Base-by-base conservation (phyloP, 352 stramenopile genomes). In the Peronospora destructor region DNA sequence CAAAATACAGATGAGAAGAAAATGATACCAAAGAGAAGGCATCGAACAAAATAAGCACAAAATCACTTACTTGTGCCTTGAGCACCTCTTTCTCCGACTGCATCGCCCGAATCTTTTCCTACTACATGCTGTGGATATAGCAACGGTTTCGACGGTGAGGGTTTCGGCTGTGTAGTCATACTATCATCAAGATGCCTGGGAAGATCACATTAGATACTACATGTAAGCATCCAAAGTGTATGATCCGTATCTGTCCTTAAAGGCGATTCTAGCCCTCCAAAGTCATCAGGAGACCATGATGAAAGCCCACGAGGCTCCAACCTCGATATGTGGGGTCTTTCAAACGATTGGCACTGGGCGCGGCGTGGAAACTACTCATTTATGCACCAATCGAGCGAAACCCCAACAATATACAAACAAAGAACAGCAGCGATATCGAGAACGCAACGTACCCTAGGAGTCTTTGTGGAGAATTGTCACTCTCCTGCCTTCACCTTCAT, bases 231-330 rank as follows among this genome's bases (percentile, higher is more conserved):
- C 23, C 37, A 40, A n/a, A 34, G 26, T 91, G 76, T 91, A 61
- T 69, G 53, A 86, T 85, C 78, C 78, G 81, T 92, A 92, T 90
- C 81, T 92, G 81, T 92, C 81, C 78, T 92, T 84, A 60, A 65
- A 66, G 56, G 76, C 65, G 85, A 85, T 91, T 87, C 81, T 91
- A 87, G 56, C 57, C 74, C 66, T 61, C 43, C 61, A 84, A 91
- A 86, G 77, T 91, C 81, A 91, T 89, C 81, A 91, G 76, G 47
- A 88, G 74, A 87, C 74, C 64, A 48, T 50, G 35, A 45, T 23
- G 34, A 36, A 44, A 49, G 36, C 26, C 19, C 12, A n/a, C 28
- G 10, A 45, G 32, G 37, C 28, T 53, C 45, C 32, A 39, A 45
- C 12, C 13, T 71, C 49, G 17, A 44, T 71, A 34, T 71, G 8